These are phyloP conservation scores for Xylariaceae sp. DNA, from an alignment of 2,329 filamentous ascomycete genomes.

Conservation along the genomic window DNA sequence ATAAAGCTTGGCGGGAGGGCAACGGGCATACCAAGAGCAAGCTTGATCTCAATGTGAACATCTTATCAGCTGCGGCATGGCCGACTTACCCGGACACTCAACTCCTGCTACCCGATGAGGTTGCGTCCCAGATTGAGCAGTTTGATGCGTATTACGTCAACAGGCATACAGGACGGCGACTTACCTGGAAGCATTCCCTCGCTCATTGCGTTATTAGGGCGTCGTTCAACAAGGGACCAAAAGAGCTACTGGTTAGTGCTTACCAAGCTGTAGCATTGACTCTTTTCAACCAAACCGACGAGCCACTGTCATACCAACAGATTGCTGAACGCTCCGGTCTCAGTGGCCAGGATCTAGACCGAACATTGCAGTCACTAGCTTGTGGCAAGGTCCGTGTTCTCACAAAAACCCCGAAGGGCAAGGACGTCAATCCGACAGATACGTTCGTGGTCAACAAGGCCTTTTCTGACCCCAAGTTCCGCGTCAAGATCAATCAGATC, in stretches of 20 bases:
- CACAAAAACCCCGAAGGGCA: constrained; percentile 82
- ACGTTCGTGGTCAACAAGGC: constrained; percentile 81
- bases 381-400: constrained; percentile 89
- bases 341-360: constrained; percentile 77
- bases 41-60: constrained; percentile 82
- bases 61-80: constrained; percentile 92
- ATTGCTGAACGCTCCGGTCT: constrained; percentile 79
- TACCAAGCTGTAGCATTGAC: constrained; percentile 92
- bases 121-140: constrained; percentile 76
- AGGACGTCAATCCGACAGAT: constrained; percentile 79
- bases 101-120: constrained; percentile 76
- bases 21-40: constrained; percentile 51
- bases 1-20: constrained; percentile 71
- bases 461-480: constrained; percentile 83
- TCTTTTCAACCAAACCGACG: constrained; percentile 79
- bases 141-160: constrained; percentile 87
- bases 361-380: constrained; percentile 93
- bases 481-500: constrained; percentile 98
- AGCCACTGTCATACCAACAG: constrained; percentile 74
- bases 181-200: constrained; percentile 93
- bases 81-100: constrained; percentile 81
- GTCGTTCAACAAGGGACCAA: constrained; percentile 77
- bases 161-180: constrained; percentile 86
- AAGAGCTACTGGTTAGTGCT: constrained; percentile 88
- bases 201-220: constrained; percentile 88